Conservation (phyloP, 805 yeast species). For the Ogataea neopini region DNA sequence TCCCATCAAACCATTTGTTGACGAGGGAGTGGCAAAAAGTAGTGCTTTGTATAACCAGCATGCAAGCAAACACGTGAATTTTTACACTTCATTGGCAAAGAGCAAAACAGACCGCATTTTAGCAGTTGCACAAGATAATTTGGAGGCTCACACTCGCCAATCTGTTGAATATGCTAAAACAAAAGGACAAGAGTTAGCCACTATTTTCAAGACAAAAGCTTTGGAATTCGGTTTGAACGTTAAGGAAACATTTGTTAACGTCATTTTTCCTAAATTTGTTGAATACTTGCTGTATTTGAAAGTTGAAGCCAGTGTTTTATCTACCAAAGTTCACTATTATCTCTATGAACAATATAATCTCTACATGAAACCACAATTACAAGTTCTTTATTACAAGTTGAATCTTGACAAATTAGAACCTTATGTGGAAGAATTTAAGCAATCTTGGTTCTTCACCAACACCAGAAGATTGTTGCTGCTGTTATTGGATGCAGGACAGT, state of each 20-base stretch:
- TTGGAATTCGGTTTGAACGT: conserved; percentile 3
- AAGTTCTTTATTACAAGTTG: conserved; percentile 7
- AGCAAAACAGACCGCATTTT: background rate
- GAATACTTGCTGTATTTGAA: conserved; percentile 3
- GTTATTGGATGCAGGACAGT: conserved; percentile 6
- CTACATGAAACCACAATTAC: conserved; percentile 25
- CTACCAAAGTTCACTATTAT: conserved; percentile 13
- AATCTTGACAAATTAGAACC: conserved; percentile 26
- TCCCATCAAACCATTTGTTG: conserved; percentile 28
- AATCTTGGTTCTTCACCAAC: conserved; percentile 16
- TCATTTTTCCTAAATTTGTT: conserved; percentile 19
- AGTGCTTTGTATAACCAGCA: conserved; percentile 12
- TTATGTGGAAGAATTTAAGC: conserved; percentile 14
- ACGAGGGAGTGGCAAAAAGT: conserved; percentile 9
- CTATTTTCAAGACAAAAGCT: conserved; percentile 4
- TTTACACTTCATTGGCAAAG: conserved; percentile 14
- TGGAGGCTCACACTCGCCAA: conserved; percentile 3
- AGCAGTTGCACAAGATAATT: background rate
- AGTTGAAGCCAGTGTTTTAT: conserved; percentile 7
- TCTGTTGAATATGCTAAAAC: conserved; percentile 6
- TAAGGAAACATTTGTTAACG: conserved; percentile 8
- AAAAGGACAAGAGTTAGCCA: conserved; percentile 7
- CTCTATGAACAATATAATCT: conserved; percentile 24
- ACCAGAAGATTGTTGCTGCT: conserved; percentile 6
- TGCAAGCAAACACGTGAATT: conserved; percentile 23